Conservation (phyloP, 2,329 filamentous ascomycete species). For the Neofusicoccum laricinum region DNA sequence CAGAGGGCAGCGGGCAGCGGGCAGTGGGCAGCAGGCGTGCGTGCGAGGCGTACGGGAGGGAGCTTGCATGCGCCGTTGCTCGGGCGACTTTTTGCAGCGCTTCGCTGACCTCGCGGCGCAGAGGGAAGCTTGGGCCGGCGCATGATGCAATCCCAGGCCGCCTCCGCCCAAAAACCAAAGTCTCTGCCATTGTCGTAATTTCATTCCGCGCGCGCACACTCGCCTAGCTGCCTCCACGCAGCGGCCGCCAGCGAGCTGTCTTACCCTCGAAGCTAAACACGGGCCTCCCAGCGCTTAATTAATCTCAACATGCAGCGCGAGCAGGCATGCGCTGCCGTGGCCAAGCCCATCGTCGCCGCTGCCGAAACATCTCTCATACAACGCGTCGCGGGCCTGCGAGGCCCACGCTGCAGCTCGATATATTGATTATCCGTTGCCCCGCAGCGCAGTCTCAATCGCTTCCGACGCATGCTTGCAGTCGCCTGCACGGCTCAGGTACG, state of each 20-base stretch:
- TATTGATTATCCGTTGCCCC: neutral
- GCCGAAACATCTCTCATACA: slow-evolving; percentile 2
- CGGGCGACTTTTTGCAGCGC: neutral
- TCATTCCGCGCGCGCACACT: neutral
- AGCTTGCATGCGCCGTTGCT: slow-evolving; percentile 11
- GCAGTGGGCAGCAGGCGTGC: neutral
- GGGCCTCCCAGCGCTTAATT: slow-evolving; percentile 15
- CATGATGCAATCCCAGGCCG: slow-evolving; percentile 12
- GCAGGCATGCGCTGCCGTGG: slow-evolving; percentile 1
- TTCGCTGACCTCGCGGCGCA: neutral
- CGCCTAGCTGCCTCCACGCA: neutral
- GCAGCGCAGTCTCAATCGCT: neutral
- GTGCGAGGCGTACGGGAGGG: neutral
- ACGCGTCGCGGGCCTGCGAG: neutral
- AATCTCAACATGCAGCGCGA: slow-evolving; percentile 5
- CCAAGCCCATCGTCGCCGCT: neutral
- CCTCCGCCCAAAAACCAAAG: neutral
- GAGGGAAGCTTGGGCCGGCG: slow-evolving; percentile 14
- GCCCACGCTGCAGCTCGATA: slow-evolving; percentile 3
- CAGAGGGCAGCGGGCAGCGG: neutral
- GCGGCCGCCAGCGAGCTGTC: neutral
- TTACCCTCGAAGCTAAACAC: slow-evolving; percentile 3
- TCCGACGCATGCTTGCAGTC: neutral
- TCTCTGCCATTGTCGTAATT: neutral
- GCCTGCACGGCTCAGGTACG: neutral